phyloP scores from a whole-genome alignment of 2,329 filamentous ascomycete species.

The Neonectria coccinea region DNA sequence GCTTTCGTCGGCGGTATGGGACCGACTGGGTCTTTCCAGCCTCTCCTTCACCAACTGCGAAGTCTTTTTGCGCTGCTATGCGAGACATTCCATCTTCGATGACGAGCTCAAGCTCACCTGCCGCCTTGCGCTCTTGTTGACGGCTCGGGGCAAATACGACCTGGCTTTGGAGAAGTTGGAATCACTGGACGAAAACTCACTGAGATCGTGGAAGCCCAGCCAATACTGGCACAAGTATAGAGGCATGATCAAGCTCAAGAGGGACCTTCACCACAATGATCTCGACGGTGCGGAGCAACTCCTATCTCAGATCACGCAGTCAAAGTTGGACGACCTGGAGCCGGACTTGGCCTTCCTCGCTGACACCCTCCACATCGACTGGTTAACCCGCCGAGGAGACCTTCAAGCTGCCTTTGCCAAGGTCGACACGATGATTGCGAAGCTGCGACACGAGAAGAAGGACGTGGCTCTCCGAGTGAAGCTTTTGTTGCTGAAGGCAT shows the following conservation, averaged over 20 bases:
- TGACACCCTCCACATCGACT: conserved; percentile 65
- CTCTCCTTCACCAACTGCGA: conserved; percentile 73
- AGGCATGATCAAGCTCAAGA: conserved; percentile 73
- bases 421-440: conserved; percentile 58
- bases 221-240: conserved; percentile 78
- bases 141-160: conserved; percentile 76
- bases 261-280: conserved; percentile 68
- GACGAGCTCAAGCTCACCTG: conserved; percentile 82
- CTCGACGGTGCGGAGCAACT: conserved; percentile 63
- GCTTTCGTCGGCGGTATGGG: conserved; percentile 79
- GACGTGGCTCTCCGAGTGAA: conserved; percentile 75
- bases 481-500: conserved; percentile 78
- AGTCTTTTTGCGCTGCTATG: conserved; percentile 80
- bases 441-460: conserved; percentile 58
- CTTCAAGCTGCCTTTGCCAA: conserved; percentile 61
- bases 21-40: conserved; percentile 73
- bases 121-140: conserved; percentile 71
- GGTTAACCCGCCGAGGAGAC: conserved; percentile 61
- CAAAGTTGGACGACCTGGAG: conserved; percentile 62
- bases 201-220: conserved; percentile 80
- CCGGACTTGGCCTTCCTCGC: conserved; percentile 64
- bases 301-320: conserved; percentile 65
- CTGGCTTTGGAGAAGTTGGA: conserved; percentile 65
- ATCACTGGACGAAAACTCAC: conserved; percentile 66
- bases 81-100: conserved; percentile 70